These are phyloP conservation scores for Salix arbutifolia DNA, from an alignment of 345 rosid species.

Conservation along the genomic window DNA sequence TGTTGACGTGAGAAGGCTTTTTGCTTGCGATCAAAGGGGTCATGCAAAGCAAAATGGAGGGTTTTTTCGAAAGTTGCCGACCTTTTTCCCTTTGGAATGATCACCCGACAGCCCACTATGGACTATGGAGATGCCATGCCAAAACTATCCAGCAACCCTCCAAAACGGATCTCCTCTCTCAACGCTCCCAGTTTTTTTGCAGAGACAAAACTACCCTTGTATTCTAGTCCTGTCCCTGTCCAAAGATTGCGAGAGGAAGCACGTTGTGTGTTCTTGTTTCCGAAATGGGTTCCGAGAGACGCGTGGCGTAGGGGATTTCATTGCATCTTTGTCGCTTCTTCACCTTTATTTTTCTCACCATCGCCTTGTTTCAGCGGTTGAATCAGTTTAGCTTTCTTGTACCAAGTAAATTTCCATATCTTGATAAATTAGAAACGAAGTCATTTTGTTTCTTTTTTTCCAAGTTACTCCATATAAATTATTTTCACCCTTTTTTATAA, in stretches of 20 bases:
- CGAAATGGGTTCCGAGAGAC: not conserved
- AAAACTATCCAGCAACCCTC: not conserved
- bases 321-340: not conserved
- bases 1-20: slow-evolving; percentile 14
- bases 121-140: not conserved
- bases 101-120: slow-evolving; percentile 8
- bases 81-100: slow-evolving; percentile 38
- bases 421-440: no score
- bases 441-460: no score
- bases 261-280: not conserved
- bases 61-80: slow-evolving; percentile 33
- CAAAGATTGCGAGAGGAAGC: slow-evolving; percentile 8
- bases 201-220: not conserved
- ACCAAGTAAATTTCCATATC: not conserved
- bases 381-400: not conserved
- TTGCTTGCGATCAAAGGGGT: slow-evolving; percentile 19
- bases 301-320: not conserved
- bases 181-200: not conserved
- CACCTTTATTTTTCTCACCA: not conserved
- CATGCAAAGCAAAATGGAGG: slow-evolving; percentile 34
- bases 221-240: slow-evolving; percentile 16
- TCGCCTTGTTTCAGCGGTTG: not conserved
- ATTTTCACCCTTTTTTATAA: no score
- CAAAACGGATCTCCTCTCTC: not conserved
- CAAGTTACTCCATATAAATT: no score